A percentile compares a stretch with the other conserved stretches of the same genome.
phyloP scores from a whole-genome alignment of 179 eudicot genomes.

The Actinidia chinensis region DNA sequence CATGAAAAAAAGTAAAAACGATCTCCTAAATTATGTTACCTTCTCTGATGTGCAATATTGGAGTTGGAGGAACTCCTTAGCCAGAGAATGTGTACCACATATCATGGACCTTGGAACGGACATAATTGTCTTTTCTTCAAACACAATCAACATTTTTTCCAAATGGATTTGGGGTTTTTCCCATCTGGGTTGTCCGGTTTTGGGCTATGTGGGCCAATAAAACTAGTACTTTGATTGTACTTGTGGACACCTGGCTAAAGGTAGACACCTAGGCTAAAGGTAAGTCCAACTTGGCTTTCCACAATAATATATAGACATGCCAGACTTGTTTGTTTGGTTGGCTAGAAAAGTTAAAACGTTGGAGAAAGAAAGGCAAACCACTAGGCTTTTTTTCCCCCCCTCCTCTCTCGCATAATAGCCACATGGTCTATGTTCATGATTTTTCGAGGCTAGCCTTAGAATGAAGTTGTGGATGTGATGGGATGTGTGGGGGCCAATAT shows the following conservation, averaged over 20 bases:
- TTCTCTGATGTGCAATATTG: background rate
- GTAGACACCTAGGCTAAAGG: background rate
- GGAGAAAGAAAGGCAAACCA: background rate
- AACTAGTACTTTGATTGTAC: background rate
- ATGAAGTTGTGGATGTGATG: too few species aligned
- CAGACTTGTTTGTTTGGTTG: background rate
- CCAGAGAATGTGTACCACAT: background rate
- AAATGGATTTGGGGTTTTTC: background rate
- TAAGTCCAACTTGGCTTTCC: conserved; percentile 1
- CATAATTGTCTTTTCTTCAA: background rate
- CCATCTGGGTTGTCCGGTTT: background rate
- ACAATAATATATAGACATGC: background rate
- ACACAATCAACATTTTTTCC: background rate
- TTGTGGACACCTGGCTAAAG: too few species aligned
- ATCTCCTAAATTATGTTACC: too few species aligned
- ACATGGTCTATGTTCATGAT: background rate
- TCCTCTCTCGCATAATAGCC: too few species aligned
- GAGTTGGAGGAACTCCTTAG: background rate
- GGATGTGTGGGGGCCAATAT: too few species aligned
- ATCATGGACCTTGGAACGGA: background rate
- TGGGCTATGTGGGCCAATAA: background rate
- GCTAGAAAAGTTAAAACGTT: background rate
- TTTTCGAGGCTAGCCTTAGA: background rate
- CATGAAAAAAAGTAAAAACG: too few species aligned
- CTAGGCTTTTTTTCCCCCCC: background rate